phyloP scores from a whole-genome alignment of 2,329 filamentous ascomycete genomes.

The Aspergillus nomiae region DNA sequence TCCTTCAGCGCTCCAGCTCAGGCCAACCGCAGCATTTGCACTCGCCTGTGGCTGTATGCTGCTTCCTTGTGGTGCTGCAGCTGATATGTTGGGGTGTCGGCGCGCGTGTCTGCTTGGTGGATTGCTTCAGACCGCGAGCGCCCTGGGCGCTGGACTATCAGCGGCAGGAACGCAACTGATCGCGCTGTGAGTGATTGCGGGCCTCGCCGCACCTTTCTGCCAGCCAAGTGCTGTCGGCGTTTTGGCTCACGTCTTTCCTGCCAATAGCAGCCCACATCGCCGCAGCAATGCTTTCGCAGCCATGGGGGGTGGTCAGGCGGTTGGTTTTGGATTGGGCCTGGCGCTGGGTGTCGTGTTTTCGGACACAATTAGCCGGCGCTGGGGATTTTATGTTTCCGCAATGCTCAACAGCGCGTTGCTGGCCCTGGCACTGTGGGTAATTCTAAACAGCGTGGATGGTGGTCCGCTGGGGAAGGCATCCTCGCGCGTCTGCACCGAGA shows the following conservation, averaged over 20 bases:
- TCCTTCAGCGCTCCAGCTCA: neutral
- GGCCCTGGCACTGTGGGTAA: neutral
- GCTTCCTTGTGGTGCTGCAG: neutral
- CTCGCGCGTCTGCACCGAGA: neutral
- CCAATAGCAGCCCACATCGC: neutral
- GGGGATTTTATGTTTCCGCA: neutral
- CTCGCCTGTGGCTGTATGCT: neutral
- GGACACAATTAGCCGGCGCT: conserved; percentile 4
- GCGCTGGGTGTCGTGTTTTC: conserved; percentile 1
- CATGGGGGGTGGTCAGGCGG: neutral
- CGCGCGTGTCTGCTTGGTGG: neutral
- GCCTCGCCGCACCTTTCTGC: neutral
- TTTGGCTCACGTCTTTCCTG: neutral
- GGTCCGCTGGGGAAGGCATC: too few species aligned
- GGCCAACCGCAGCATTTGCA: neutral
- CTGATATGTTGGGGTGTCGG: neutral
- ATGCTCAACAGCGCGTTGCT: neutral
- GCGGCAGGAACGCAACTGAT: neutral
- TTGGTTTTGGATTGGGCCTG: conserved; percentile 12
- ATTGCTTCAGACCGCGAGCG: neutral
- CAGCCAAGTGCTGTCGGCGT: neutral
- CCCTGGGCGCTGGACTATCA: neutral
- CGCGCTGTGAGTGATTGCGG: neutral
- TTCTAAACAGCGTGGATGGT: neutral
- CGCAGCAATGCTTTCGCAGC: neutral